Conservation (phyloP, 106 monocot genomes). For the Alisma plantagoaquatica region DNA sequence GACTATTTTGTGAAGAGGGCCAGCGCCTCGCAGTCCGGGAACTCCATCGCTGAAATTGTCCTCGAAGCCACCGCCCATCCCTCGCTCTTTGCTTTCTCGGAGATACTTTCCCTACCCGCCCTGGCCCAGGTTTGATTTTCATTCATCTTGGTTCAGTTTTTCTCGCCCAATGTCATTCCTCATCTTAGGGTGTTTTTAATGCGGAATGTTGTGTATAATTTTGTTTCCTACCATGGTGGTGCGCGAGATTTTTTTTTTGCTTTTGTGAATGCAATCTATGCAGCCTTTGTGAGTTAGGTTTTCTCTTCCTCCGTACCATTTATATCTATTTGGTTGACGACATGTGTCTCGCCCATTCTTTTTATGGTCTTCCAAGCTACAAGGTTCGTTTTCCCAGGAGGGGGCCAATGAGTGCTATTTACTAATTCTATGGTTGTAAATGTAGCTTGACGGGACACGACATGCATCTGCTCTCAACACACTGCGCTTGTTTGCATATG, state of each 20-base stretch:
- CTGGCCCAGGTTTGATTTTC: slow-evolving; percentile 61
- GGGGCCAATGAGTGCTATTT: no score
- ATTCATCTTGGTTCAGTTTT: no score
- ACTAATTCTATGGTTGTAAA: no score
- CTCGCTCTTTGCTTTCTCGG: slow-evolving; percentile 95
- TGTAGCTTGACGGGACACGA: slow-evolving; percentile 73
- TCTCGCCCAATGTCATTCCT: no score
- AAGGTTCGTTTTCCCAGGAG: no score
- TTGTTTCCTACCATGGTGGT: no score
- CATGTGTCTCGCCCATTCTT: not conserved
- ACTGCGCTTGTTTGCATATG: slow-evolving; percentile 89
- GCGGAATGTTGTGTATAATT: no score
- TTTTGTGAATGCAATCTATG: no score
- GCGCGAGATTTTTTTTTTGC: no score
- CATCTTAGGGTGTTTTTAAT: no score
- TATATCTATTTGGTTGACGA: not conserved
- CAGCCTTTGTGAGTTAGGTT: no score
- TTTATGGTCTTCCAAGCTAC: no score
- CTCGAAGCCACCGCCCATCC: slow-evolving; percentile 85
- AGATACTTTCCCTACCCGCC: slow-evolving; percentile 70
- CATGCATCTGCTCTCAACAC: slow-evolving; percentile 43
- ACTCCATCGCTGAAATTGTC: slow-evolving; percentile 46
- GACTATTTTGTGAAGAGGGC: slow-evolving; percentile 57
- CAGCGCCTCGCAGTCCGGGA: slow-evolving; percentile 14
- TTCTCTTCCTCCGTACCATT: not conserved